Percentiles rank a stretch among this genome's conserved stretches.
Conservation (phyloP, 2,329 filamentous ascomycete genomes). For the Colletotrichum sp. region DNA sequence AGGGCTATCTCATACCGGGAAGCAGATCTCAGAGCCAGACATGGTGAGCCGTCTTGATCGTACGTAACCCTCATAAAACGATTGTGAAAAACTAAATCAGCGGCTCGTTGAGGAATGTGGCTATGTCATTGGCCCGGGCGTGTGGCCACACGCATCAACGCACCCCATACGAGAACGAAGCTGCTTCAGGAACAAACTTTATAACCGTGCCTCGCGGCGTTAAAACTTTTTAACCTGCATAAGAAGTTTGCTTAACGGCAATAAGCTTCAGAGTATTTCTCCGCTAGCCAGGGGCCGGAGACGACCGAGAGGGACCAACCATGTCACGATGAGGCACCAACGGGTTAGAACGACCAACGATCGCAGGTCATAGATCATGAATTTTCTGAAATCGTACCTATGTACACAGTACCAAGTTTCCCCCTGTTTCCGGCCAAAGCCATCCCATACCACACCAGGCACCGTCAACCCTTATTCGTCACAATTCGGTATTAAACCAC, state of each 20-base stretch:
- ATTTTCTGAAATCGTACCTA: background rate
- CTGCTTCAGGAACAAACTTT: background rate
- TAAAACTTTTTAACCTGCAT: background rate
- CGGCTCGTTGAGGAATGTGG: background rate
- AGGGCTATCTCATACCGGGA: background rate
- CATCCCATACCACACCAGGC: background rate
- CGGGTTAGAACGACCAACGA: background rate
- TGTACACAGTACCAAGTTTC: background rate
- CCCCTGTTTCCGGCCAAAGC: background rate
- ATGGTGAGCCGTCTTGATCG: background rate
- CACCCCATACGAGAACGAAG: background rate
- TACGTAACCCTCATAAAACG: background rate
- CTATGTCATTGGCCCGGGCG: background rate
- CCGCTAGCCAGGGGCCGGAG: background rate
- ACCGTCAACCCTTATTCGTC: background rate
- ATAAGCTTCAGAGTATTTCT: background rate
- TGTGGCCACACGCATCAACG: background rate
- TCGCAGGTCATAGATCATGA: background rate
- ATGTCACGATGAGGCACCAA: background rate
- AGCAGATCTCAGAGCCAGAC: background rate
- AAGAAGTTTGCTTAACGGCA: background rate
- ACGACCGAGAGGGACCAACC: background rate
- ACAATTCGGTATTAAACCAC: background rate
- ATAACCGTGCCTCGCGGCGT: background rate
- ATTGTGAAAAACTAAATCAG: background rate